phyloP scores from a whole-genome alignment of 176 grass and related monocot genomes.

The Bromus sterilis region DNA sequence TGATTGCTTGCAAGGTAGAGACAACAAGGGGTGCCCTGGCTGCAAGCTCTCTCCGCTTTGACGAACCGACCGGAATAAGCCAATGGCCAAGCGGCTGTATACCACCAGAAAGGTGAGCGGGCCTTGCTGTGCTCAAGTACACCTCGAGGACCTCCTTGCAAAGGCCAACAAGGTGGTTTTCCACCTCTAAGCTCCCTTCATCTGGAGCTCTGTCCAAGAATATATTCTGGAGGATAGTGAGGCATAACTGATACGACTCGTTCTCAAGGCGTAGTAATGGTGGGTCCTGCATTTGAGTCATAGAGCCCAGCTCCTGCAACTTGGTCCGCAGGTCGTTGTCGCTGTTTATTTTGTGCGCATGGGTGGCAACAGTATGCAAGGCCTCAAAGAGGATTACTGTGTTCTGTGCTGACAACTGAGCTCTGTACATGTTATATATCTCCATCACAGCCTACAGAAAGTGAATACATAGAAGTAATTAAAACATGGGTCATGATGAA shows the following conservation, averaged over 20 bases:
- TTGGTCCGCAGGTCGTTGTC: slow-evolving; percentile 77
- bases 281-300: slow-evolving; percentile 98
- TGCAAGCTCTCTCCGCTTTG: slow-evolving; percentile 90
- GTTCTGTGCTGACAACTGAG: slow-evolving; percentile 71
- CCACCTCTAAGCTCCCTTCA: slow-evolving; percentile 50
- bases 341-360: slow-evolving; percentile 93
- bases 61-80: slow-evolving; percentile 82
- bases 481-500: background rate
- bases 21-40: slow-evolving; percentile 84
- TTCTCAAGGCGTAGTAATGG: slow-evolving; percentile 94
- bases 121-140: slow-evolving; percentile 69
- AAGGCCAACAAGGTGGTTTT: slow-evolving; percentile 63
- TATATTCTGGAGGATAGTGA: slow-evolving; percentile 87
- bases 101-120: slow-evolving; percentile 46
- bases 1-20: slow-evolving; percentile 82
- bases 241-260: slow-evolving; percentile 88
- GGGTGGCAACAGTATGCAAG: slow-evolving; percentile 81
- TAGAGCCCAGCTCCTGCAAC: slow-evolving; percentile 89
- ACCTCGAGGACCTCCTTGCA: slow-evolving; percentile 91
- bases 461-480: slow-evolving; percentile 4
- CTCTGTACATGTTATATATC: slow-evolving; percentile 88
- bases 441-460: slow-evolving; percentile 95
- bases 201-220: slow-evolving; percentile 44
- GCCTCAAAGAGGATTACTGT: slow-evolving; percentile 93
- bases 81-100: slow-evolving; percentile 43